Conservation (phyloP, 352 stramenopile species). For the Phytophthora sojae region DNA sequence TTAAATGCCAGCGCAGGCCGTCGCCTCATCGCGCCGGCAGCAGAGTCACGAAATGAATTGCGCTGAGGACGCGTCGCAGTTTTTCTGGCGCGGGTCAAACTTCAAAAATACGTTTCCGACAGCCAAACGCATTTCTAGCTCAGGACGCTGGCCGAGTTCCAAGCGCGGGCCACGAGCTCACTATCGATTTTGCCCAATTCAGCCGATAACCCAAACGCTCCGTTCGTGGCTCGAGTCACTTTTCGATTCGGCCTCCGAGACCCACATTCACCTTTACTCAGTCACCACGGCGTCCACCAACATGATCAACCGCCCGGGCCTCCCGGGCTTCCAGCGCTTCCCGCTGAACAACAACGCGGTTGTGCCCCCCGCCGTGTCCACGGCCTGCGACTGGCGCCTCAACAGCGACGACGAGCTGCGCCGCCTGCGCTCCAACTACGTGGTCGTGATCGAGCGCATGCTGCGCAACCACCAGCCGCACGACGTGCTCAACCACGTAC, state of each 20-base stretch:
- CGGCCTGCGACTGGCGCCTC: conserved; percentile 47
- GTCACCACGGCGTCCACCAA: conserved; percentile 39
- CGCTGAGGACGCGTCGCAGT: conserved; percentile 8
- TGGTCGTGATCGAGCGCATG: conserved; percentile 68
- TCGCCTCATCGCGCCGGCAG: not conserved
- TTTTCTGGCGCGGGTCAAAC: conserved; percentile 18
- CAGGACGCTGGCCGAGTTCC: conserved; percentile 11
- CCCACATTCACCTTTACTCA: conserved; percentile 4
- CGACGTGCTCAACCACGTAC: conserved; percentile 66
- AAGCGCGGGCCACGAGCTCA: conserved; percentile 9
- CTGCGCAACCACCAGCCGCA: conserved; percentile 66
- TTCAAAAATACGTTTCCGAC: conserved; percentile 28
- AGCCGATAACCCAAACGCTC: not conserved
- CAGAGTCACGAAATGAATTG: conserved; percentile 14
- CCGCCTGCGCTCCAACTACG: conserved; percentile 52
- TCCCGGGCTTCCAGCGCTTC: conserved; percentile 65
- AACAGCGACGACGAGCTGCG: conserved; percentile 51
- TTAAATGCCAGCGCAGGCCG: conserved; percentile 17
- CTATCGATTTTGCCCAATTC: conserved; percentile 18
- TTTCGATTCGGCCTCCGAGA: conserved; percentile 19
- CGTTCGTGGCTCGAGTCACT: conserved; percentile 8
- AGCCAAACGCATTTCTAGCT: conserved; percentile 13
- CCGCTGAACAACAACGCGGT: conserved; percentile 45
- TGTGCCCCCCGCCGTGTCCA: conserved; percentile 15
- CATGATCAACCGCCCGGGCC: conserved; percentile 67